Percentiles rank a stretch among this genome's conserved stretches.
These are phyloP conservation scores for Clarireedia sp. DNA, from an alignment of 2,329 filamentous ascomycete species.

Conservation along the genomic window DNA sequence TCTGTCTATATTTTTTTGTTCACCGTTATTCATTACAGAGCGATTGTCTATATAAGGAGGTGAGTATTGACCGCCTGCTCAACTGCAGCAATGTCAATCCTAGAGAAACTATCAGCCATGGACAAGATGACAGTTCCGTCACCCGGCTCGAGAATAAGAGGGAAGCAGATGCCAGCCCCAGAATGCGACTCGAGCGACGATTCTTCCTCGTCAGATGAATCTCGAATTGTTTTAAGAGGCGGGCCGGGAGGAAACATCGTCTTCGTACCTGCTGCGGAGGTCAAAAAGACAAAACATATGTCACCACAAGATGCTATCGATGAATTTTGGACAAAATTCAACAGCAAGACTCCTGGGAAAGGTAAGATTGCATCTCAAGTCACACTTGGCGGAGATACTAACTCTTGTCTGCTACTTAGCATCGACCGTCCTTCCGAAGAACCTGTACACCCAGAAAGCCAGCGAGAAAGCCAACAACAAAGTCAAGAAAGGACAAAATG, in stretches of 20 bases:
- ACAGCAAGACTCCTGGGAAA: conserved; percentile 62
- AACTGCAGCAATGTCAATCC: too few relatives aligned
- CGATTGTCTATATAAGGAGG: too few relatives aligned
- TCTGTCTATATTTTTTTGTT: too few relatives aligned
- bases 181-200: neutral
- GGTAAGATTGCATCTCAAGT: conserved; percentile 31
- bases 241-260: conserved; percentile 4
- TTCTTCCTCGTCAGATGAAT: neutral
- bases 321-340: conserved; percentile 67
- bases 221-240: neutral
- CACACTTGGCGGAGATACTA: neutral
- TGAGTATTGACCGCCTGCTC: too few relatives aligned
- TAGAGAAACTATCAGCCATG: neutral
- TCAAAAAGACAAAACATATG: conserved; percentile 39
- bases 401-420: conserved; percentile 33
- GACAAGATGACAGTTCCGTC: neutral
- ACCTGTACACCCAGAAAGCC: conserved; percentile 54
- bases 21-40: too few relatives aligned
- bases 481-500: conserved; percentile 45
- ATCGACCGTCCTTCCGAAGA: conserved; percentile 62
- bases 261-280: conserved; percentile 1
- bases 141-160: neutral
- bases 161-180: neutral
- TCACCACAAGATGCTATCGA: conserved; percentile 61
- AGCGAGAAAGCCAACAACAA: conserved; percentile 48